These are phyloP conservation scores for Euphorbia peplus DNA, from an alignment of 345 rosid species.

Conservation along the genomic window DNA sequence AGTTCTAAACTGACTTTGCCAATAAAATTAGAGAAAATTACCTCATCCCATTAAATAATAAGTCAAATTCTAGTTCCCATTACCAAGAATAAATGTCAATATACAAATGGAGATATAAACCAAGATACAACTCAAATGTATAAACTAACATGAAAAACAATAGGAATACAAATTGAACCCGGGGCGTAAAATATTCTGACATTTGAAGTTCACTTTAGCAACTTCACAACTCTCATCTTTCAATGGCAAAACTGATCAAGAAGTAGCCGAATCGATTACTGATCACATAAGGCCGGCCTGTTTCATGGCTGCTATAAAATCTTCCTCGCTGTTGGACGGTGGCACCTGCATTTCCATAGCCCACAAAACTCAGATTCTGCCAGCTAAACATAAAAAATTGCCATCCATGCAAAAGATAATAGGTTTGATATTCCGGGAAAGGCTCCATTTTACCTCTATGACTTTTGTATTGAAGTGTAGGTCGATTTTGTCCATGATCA, in stretches of 20 bases:
- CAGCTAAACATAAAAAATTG: neutral
- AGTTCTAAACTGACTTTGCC: no score
- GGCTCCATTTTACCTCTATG: constrained; percentile 41
- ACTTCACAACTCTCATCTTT: neutral
- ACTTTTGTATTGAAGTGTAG: constrained; percentile 46
- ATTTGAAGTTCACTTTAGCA: no score
- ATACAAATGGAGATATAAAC: neutral
- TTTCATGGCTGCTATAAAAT: constrained; percentile 45
- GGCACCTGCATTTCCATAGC: constrained; percentile 33
- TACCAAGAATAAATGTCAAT: neutral
- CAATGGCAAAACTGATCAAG: neutral
- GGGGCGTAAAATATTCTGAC: neutral
- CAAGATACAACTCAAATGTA: no score
- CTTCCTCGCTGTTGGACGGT: constrained; percentile 44
- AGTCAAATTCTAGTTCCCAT: neutral
- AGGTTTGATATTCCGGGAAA: neutral
- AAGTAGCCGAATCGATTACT: neutral
- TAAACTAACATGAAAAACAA: neutral
- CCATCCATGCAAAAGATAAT: neutral
- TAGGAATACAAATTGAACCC: neutral
- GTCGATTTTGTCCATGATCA: constrained; percentile 71
- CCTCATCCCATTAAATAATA: no score
- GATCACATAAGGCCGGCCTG: constrained; percentile 47
- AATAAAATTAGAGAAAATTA: no score
- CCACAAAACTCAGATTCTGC: neutral